Base-by-base conservation (phyloP, 2,329 filamentous ascomycete genomes). In the Aphanocladium album region DNA sequence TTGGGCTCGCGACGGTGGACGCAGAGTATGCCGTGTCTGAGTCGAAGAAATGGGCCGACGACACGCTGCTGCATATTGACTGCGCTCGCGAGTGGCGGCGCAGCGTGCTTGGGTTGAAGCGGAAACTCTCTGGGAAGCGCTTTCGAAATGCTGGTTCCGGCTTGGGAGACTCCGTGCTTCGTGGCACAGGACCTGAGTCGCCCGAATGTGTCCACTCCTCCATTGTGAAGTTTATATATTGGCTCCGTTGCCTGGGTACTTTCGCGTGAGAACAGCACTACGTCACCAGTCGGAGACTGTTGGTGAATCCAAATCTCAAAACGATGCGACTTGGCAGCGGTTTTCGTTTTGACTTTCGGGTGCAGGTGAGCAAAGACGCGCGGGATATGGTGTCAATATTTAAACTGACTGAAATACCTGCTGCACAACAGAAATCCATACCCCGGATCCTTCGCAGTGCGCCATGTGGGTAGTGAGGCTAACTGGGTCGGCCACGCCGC, bases 1-100 rank as follows among this genome's bases (percentile, higher is more conserved):
- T 68, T 7, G 73, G 73, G 23, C 72, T 74, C 2, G 72, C 71
- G 21, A 75, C 64, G 0, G 71, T 73, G 2, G 72, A 74, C 2
- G 70, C 64, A 1, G 74, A 77, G 43, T 69, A 73, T 0, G 71
- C 73, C 1, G 75, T 77, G 5, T 73, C 74, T 5, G 74, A 76
- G 60, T 77, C 75, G 0, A 72, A 72, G 2, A 75, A 61, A 41
- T 73, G 71, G 4, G 72, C 72, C 1, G 74, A 76, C 7, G 70
- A 74, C 49, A 74, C 67, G 52, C 73, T 75, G 63, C 73, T 76
- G 47, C 56, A 59, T 17, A 52, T 45, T 4, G 56, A 59, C 12
- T 59, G 47, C 5, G 56, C 47, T 9, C 46, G 46, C n/a, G 56
- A 59, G 25, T 51, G 47, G 63, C 74, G 71, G 0, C 62, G 64